Percentiles rank a stretch among this genome's conserved stretches.
These are phyloP conservation scores for Cryptosporidium ubiquitum DNA, from an alignment of 169 alveolate species.

Conservation along the genomic window DNA sequence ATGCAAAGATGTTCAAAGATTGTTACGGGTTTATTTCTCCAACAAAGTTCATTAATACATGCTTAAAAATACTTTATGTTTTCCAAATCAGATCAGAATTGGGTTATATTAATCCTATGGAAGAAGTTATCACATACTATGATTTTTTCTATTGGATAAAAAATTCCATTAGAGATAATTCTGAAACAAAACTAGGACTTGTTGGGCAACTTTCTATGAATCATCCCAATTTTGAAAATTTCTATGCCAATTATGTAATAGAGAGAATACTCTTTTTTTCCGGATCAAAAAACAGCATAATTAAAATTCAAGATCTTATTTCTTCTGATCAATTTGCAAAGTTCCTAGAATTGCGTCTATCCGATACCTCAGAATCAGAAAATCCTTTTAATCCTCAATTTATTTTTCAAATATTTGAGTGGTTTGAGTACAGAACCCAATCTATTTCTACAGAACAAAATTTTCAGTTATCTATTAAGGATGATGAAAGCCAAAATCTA, in stretches of 20 bases:
- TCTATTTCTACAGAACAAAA: neutral
- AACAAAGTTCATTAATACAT: constrained; percentile 50
- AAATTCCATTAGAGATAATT: neutral
- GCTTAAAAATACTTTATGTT: constrained; percentile 52
- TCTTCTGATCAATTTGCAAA: constrained; percentile 53
- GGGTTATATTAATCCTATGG: constrained; percentile 50
- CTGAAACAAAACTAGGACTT: constrained; percentile 10
- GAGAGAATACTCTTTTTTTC: constrained; percentile 53
- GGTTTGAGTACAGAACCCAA: constrained; percentile 43
- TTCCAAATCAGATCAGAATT: constrained; percentile 54
- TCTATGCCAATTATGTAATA: constrained; percentile 34
- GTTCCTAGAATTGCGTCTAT: constrained; percentile 37
- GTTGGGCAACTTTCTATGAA: constrained; percentile 20
- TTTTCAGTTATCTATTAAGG: neutral
- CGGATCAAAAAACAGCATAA: constrained; percentile 27
- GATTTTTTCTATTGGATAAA: constrained; percentile 60
- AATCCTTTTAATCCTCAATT: constrained; percentile 62
- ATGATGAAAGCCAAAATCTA: neutral
- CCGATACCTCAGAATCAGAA: constrained; percentile 20
- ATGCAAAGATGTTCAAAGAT: constrained; percentile 63
- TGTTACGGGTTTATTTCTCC: constrained; percentile 69
- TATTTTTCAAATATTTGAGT: constrained; percentile 51
- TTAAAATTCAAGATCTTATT: constrained; percentile 49
- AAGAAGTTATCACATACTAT: constrained; percentile 21
- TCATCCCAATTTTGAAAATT: constrained; percentile 25